Evolutionary conservation across 495 filamentous ascomycete genomes (phyloP).

Genomic region (Penicillium antarcticum): DNA sequence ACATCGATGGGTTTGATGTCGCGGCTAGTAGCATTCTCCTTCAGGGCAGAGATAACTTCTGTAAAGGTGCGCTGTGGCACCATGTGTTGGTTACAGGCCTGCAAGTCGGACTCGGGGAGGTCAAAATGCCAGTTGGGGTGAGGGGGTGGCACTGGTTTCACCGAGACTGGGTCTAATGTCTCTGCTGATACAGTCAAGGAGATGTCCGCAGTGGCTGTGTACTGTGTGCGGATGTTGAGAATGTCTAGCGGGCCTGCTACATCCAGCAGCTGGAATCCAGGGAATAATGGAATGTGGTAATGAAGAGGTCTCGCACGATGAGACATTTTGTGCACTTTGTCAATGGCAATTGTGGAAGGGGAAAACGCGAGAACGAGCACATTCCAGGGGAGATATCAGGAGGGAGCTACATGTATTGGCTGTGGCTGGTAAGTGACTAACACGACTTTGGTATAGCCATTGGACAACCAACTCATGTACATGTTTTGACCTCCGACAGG

Average conservation of each 20-base stretch:
- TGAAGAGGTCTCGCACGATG: background rate
- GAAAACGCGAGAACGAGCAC: background rate
- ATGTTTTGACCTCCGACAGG: background rate
- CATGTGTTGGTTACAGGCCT: constrained; percentile 5
- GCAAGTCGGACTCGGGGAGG: background rate
- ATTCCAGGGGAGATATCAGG: background rate
- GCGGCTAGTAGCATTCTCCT: background rate
- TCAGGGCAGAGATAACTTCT: constrained; percentile 1
- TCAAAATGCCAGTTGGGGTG: constrained; percentile 1
- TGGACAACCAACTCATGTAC: background rate
- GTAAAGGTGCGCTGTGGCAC: constrained; percentile 4
- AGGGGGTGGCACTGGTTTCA: constrained; percentile 1
- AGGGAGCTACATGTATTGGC: too few species aligned
- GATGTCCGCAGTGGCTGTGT: constrained; percentile 2
- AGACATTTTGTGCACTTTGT: constrained; percentile 1
- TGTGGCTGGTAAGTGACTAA: too few species aligned
- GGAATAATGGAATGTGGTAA: constrained; percentile 8
- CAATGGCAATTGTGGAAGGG: background rate
- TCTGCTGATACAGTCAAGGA: constrained; percentile 5
- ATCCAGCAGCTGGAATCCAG: constrained; percentile 5
- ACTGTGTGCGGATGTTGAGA: constrained; percentile 3
- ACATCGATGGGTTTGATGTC: constrained; percentile 4
- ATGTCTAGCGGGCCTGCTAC: constrained; percentile 5
- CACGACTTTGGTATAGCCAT: background rate
- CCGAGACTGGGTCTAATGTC: constrained; percentile 4